These are phyloP conservation scores for Talaromyces liani DNA, from an alignment of 495 filamentous ascomycete species.

Conservation along the genomic window DNA sequence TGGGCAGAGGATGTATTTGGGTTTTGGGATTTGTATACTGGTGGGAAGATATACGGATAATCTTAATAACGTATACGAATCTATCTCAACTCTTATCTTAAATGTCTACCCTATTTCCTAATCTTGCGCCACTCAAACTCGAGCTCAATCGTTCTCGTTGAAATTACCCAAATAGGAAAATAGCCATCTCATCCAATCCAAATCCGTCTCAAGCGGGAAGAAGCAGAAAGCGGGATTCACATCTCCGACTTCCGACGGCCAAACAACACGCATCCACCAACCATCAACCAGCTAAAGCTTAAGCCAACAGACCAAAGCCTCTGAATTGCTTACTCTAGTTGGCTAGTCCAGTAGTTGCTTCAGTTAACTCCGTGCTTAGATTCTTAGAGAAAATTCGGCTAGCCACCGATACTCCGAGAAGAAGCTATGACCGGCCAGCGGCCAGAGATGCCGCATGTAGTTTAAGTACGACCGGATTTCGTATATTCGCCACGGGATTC, in stretches of 20 bases:
- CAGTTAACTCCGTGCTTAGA: too few species aligned
- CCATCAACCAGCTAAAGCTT: background rate
- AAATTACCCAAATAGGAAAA: background rate
- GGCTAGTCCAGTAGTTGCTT: too few species aligned
- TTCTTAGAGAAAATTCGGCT: too few species aligned
- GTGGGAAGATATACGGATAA: background rate
- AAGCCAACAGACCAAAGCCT: too few species aligned
- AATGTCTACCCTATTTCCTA: too few species aligned
- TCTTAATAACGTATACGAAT: background rate
- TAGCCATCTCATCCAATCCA: background rate
- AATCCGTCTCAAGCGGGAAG: background rate
- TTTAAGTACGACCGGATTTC: background rate
- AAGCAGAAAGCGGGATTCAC: background rate
- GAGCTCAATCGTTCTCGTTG: background rate
- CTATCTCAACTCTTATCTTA: background rate
- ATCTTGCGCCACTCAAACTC: background rate
- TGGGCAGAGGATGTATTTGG: conserved; percentile 10
- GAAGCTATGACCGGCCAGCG: background rate
- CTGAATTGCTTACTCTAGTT: background rate
- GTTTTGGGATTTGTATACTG: conserved; percentile 8
- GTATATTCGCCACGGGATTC: background rate
- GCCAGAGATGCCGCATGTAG: background rate
- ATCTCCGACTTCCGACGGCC: background rate
- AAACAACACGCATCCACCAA: background rate
- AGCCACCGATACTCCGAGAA: background rate